Conservation (phyloP, 2,329 filamentous ascomycete species). For the Colletotrichum somersetense region DNA sequence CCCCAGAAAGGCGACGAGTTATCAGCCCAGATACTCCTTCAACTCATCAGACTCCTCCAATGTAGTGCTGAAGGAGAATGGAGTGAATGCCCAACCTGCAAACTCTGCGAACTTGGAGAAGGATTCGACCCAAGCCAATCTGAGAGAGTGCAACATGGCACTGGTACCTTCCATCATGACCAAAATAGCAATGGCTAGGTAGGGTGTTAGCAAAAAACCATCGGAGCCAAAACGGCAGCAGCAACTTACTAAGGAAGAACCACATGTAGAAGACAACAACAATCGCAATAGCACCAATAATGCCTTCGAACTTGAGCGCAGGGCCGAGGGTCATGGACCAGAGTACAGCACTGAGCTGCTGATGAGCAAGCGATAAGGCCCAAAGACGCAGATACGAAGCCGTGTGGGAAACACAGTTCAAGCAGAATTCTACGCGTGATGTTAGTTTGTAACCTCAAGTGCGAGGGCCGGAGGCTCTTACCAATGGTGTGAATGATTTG, state of each 20-base stretch:
- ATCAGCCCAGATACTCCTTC: slow-evolving; percentile 66
- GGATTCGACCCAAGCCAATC: slow-evolving; percentile 96
- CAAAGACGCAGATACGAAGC: slow-evolving; percentile 98
- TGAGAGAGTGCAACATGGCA: slow-evolving; percentile 92
- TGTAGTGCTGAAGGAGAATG: slow-evolving; percentile 87
- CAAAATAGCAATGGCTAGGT: slow-evolving; percentile 69
- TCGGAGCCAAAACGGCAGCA: background rate
- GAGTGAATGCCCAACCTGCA: slow-evolving; percentile 86
- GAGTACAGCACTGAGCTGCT: slow-evolving; percentile 94
- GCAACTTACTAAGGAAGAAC: slow-evolving; percentile 79
- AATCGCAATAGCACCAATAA: slow-evolving; percentile 81
- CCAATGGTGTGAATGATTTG: slow-evolving; percentile 99
- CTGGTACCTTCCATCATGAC: slow-evolving; percentile 97
- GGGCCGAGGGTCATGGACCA: slow-evolving; percentile 95
- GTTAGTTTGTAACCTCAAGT: slow-evolving; percentile 47
- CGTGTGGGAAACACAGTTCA: slow-evolving; percentile 99
- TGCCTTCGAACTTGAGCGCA: slow-evolving; percentile 76
- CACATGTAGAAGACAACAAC: slow-evolving; percentile 88
- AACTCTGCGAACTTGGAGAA: slow-evolving; percentile 98
- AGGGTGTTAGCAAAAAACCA: slow-evolving; percentile 17
- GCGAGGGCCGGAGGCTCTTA: slow-evolving; percentile 60
- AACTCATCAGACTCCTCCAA: slow-evolving; percentile 83
- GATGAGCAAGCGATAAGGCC: slow-evolving; percentile 96
- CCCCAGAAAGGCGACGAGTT: background rate
- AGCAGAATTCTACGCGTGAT: slow-evolving; percentile 82